These are phyloP conservation scores for Tylopilus balloui DNA, from an alignment of 768 basidiomycete genomes.

Conservation along the genomic window DNA sequence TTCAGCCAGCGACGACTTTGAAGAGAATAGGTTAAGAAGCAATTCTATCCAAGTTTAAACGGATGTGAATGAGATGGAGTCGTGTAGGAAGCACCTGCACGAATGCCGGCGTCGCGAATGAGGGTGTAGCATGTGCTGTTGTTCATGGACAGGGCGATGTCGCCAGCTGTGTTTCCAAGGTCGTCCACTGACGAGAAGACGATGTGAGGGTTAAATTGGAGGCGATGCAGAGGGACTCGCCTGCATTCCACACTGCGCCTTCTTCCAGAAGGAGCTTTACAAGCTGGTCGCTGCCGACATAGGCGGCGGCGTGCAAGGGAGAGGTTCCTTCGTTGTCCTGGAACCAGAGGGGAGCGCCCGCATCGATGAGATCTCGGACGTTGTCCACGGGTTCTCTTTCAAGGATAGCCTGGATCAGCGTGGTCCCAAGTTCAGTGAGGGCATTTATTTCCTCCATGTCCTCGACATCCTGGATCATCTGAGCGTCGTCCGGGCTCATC, in stretches of 20 bases:
- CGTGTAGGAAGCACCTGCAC: constrained; percentile 58
- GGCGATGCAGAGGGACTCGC: constrained; percentile 37
- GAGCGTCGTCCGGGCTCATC: constrained; percentile 12
- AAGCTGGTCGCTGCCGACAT: constrained; percentile 60
- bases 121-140: constrained; percentile 65
- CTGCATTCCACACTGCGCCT: constrained; percentile 90
- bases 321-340: constrained; percentile 84
- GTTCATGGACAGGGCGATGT: constrained; percentile 85
- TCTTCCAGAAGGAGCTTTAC: constrained; percentile 64
- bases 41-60: constrained; percentile 47
- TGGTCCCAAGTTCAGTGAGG: constrained; percentile 53
- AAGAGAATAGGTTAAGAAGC: constrained; percentile 59
- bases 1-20: constrained; percentile 32
- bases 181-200: constrained; percentile 55
- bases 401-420: constrained; percentile 57
- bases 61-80: constrained; percentile 1
- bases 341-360: constrained; percentile 84
- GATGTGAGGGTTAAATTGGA: background rate
- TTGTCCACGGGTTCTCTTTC: constrained; percentile 39
- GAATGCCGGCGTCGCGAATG: constrained; percentile 90
- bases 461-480: constrained; percentile 22
- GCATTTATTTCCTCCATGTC: constrained; percentile 38
- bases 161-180: constrained; percentile 78
- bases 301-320: constrained; percentile 82
- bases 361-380: constrained; percentile 49